phyloP scores from a whole-genome alignment of 1,284 basidiomycete species.

The Apiotrichum gamsii region DNA sequence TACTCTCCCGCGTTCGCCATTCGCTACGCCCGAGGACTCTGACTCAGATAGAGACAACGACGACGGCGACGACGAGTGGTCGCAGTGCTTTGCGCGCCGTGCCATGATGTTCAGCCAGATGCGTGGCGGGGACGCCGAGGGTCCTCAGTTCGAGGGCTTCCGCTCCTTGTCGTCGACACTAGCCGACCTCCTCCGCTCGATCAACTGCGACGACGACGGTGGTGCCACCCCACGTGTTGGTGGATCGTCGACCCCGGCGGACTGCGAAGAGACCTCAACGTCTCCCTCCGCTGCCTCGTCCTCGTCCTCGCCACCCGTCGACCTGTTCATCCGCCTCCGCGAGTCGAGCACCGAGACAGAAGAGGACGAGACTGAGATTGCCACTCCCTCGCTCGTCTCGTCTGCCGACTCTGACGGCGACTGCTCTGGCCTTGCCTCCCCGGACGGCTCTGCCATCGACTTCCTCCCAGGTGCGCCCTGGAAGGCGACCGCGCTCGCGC shows the following conservation, averaged over 20 bases:
- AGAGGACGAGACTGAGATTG: too few species aligned
- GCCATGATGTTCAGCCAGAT: slow-evolving; percentile 44
- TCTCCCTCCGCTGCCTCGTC: background rate
- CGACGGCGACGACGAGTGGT: slow-evolving; percentile 27
- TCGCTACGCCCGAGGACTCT: slow-evolving; percentile 16
- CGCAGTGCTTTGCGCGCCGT: slow-evolving; percentile 38
- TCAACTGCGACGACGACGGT: slow-evolving; percentile 16
- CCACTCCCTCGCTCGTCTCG: slow-evolving; percentile 21
- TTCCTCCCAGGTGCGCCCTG: slow-evolving; percentile 3
- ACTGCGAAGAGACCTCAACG: slow-evolving; percentile 6
- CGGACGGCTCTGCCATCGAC: slow-evolving; percentile 14
- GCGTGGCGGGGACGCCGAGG: background rate
- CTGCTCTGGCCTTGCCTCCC: slow-evolving; percentile 14
- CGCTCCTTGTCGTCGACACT: slow-evolving; percentile 37
- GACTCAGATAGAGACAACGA: slow-evolving; percentile 11
- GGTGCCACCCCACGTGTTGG: slow-evolving; percentile 1
- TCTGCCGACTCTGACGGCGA: slow-evolving; percentile 21
- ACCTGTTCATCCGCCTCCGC: slow-evolving; percentile 10
- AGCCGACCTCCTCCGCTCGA: slow-evolving; percentile 25
- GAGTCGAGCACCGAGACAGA: slow-evolving; percentile 15
- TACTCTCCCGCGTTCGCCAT: slow-evolving; percentile 13
- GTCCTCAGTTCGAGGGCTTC: slow-evolving; percentile 42
- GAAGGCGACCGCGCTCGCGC: background rate
- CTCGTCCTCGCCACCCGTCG: background rate
- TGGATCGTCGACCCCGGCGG: background rate